A percentile compares a stretch with the other conserved stretches of the same genome.
These are phyloP conservation scores for Helichrysum umbraculigerum DNA, from an alignment of 129 eudicot genomes.

Conservation along the genomic window DNA sequence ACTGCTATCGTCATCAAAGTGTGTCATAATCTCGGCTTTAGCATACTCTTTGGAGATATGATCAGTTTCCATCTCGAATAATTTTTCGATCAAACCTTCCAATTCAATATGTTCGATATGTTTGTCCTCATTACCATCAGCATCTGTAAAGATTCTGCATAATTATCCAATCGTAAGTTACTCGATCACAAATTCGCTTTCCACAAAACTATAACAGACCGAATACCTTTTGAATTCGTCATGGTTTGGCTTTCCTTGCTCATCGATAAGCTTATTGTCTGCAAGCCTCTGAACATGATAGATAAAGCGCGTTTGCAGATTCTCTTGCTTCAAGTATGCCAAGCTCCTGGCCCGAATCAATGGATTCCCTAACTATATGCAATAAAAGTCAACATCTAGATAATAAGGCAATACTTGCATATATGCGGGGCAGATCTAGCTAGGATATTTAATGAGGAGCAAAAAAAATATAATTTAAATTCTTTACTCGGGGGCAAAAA, in stretches of 20 bases:
- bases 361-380: constrained; percentile 17
- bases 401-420: no score
- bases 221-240: constrained; percentile 8
- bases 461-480: no score
- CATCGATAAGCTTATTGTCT: background rate
- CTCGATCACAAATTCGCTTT: background rate
- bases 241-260: constrained; percentile 1
- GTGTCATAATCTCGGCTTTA: constrained; percentile 20
- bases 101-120: background rate
- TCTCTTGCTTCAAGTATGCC: constrained; percentile 24
- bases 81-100: background rate
- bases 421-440: no score
- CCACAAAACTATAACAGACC: background rate
- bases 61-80: background rate
- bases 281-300: constrained; percentile 20
- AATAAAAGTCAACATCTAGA: background rate
- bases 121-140: background rate
- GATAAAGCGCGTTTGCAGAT: background rate
- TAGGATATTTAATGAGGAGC: no score
- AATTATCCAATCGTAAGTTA: background rate
- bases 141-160: background rate
- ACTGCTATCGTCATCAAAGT: background rate
- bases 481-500: no score
- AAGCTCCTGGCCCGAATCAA: constrained; percentile 5
- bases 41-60: constrained; percentile 22